Base-by-base conservation (phyloP, 2,329 filamentous ascomycete genomes). In the Aspergillus sp. region DNA sequence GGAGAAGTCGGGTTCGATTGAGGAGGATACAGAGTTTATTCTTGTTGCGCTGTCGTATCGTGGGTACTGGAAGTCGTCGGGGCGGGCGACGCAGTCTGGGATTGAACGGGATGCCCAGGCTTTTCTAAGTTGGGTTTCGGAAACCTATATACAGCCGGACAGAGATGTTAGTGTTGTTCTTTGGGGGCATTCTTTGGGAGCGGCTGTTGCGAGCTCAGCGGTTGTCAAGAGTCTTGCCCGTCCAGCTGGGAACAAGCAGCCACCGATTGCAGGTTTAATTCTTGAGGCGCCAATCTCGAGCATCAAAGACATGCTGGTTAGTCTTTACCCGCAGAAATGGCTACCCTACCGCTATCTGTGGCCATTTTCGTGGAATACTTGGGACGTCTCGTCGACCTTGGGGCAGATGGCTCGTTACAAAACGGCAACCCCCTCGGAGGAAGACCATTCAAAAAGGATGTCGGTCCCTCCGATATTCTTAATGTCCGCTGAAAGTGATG, bases 141-240 rank as follows among this genome's bases (percentile, higher is more conserved):
- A 81, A 17, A 73, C 66, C 0, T 77, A 80, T 51, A 21, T 52
- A 0, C 21, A 58, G 4, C 60, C 60, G n/a, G 44, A 62, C 14
- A 63, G 52, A 1, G 55, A 68, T 35, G 62, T 70, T 1, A 62
- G 65, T 33, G 59, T 90, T 1, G 67, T 91, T 1, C 73, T 93
- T 11, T 93, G 90, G 89, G 90, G 90, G 0, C 90, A 93, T 71
- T 91, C 87, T 62, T 86, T 93, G 54, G 90, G 90, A 1, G 84
- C 87, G 25, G 90, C 87, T 1, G 83, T 93, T 43, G 89, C 87
- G 12, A 87, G 86, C 15, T 86, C 83, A 51, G 80, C 87, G 2
- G 81, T 84, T 14, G 81, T 76, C 2, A 66, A 64, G 27, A 72
- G 78, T 73, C 60, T 76, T 78, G 54, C 3, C 15, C 50, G 1